Percentiles rank a stretch among this genome's conserved stretches.
Evolutionary conservation across 2,329 filamentous ascomycete species (phyloP).

Genomic region (Neofusicoccum kwambonambiense): DNA sequence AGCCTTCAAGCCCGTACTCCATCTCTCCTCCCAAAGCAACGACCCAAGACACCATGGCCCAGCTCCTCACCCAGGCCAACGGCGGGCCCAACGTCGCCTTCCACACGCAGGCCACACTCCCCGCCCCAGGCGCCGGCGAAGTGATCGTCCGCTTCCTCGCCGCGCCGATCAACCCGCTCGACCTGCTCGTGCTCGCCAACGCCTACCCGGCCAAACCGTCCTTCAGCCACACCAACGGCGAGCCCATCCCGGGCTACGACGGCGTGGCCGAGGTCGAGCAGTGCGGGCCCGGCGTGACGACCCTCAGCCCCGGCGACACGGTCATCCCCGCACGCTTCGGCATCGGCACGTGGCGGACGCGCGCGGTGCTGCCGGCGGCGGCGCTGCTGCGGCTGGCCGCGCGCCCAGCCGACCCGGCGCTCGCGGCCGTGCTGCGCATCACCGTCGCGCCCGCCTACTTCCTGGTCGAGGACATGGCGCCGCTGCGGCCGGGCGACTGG

Average conservation of each 20-base stretch:
- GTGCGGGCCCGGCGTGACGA: not conserved
- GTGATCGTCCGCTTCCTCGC: slow-evolving; percentile 22
- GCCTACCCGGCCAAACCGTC: slow-evolving; percentile 25
- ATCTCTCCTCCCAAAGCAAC: too few species aligned
- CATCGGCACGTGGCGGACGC: slow-evolving; percentile 25
- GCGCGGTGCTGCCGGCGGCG: slow-evolving; percentile 20
- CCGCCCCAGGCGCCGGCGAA: not conserved
- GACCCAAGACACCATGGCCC: too few species aligned
- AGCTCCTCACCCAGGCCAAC: too few species aligned
- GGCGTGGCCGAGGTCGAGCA: slow-evolving; percentile 21
- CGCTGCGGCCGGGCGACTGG: slow-evolving; percentile 25
- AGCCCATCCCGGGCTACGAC: slow-evolving; percentile 25
- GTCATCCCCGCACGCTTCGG: slow-evolving; percentile 9
- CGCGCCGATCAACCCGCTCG: slow-evolving; percentile 26
- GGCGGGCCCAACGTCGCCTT: too few species aligned
- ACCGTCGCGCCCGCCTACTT: slow-evolving; percentile 23
- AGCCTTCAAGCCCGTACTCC: too few species aligned
- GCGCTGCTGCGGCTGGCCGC: slow-evolving; percentile 18
- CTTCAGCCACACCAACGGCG: slow-evolving; percentile 1
- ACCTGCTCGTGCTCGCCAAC: slow-evolving; percentile 25
- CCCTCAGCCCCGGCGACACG: not conserved
- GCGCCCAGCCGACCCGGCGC: slow-evolving; percentile 15
- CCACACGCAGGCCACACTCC: not conserved
- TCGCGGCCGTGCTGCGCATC: slow-evolving; percentile 23
- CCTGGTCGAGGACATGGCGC: slow-evolving; percentile 24